phyloP scores from a whole-genome alignment of 2,329 filamentous ascomycete species.

The Plectosphaerella plurivora region DNA sequence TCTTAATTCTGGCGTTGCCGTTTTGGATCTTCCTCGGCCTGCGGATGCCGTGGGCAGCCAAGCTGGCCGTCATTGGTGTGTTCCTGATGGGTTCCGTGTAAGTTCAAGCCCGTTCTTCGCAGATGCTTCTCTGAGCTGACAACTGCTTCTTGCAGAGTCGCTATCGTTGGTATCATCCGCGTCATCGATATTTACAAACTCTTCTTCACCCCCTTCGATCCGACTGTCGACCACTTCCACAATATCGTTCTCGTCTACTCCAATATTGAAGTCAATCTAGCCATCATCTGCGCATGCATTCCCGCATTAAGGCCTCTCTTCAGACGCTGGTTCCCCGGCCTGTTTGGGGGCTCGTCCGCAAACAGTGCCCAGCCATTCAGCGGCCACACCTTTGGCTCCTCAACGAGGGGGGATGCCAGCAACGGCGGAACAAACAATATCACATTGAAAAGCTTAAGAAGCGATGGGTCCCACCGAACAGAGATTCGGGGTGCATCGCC shows the following conservation, averaged over 20 bases:
- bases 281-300: slow-evolving; percentile 27
- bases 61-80: slow-evolving; percentile 27
- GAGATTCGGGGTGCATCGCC: slow-evolving; percentile 27
- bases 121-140: not conserved
- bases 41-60: slow-evolving; percentile 24
- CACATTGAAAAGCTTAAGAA: too few relatives aligned
- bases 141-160: slow-evolving; percentile 18
- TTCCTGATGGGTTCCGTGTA: slow-evolving; percentile 25
- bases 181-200: slow-evolving; percentile 22
- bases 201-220: slow-evolving; percentile 13
- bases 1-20: slow-evolving; percentile 30
- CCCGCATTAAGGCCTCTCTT: slow-evolving; percentile 26
- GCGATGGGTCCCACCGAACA: slow-evolving; percentile 13
- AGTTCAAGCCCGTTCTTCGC: not conserved
- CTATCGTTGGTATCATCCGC: slow-evolving; percentile 24
- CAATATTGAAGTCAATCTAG: slow-evolving; percentile 24
- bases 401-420: too few relatives aligned
- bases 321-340: slow-evolving; percentile 15
- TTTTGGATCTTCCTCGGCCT: slow-evolving; percentile 28
- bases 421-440: too few relatives aligned
- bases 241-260: not conserved
- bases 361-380: too few relatives aligned
- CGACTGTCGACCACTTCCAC: not conserved
- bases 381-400: too few relatives aligned
- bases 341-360: not conserved